Percentiles rank a stretch among this genome's conserved stretches.
Evolutionary conservation across 805 yeast genomes (phyloP).

Genomic region (Soucietia sequanensis): DNA sequence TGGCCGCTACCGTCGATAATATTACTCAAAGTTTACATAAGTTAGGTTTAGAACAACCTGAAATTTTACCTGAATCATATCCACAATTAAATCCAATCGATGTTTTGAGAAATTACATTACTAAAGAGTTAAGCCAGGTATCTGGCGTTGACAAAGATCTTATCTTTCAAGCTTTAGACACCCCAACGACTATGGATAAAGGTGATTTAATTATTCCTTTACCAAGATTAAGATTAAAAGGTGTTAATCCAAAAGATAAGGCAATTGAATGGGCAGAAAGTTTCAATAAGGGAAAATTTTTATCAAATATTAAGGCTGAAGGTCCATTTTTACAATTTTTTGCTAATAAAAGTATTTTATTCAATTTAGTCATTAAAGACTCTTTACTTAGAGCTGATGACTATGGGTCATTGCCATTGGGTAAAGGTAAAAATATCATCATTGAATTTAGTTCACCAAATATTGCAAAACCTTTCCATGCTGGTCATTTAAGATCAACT

Average conservation of each 20-base stretch:
- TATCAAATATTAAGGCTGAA: constrained; percentile 71
- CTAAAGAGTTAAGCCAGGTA: constrained; percentile 70
- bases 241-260: constrained; percentile 78
- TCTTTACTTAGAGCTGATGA: constrained; percentile 55
- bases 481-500: constrained; percentile 97
- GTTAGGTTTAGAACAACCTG: constrained; percentile 44
- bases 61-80: constrained; percentile 54
- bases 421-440: constrained; percentile 65
- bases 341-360: constrained; percentile 66
- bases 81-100: constrained; percentile 84
- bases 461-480: constrained; percentile 99
- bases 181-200: constrained; percentile 80
- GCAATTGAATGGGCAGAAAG: constrained; percentile 69
- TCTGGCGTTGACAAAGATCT: constrained; percentile 68
- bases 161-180: constrained; percentile 83
- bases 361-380: constrained; percentile 67
- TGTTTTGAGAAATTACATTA: constrained; percentile 83
- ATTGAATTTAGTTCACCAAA: constrained; percentile 97
- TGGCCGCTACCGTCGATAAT: constrained; percentile 22
- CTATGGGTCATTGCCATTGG: constrained; percentile 77
- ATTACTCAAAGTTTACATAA: constrained; percentile 33
- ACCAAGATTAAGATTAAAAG: constrained; percentile 79
- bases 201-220: constrained; percentile 93
- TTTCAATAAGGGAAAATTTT: constrained; percentile 70
- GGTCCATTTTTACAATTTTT: constrained; percentile 92